phyloP scores from a whole-genome alignment of 805 yeast genomes.

The Candida morakotiae region DNA sequence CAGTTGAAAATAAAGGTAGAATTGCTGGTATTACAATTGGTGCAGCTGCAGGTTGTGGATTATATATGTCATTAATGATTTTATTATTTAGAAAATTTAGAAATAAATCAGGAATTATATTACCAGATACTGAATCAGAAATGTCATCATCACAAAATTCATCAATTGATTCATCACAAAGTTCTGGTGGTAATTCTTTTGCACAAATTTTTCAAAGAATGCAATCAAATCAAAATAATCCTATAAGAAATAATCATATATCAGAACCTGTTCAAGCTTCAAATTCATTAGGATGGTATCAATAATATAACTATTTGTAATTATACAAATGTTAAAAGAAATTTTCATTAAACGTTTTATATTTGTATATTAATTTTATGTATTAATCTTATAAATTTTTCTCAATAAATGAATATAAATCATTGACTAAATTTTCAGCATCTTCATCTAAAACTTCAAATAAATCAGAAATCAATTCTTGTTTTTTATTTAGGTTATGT shows the following conservation, averaged over 20 bases:
- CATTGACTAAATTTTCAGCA: conserved; percentile 37
- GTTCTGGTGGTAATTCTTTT: conserved; percentile 19
- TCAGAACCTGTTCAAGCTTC: conserved; percentile 68
- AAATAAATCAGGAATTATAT: conserved; percentile 33
- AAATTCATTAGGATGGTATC: conserved; percentile 68
- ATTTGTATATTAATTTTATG: background rate
- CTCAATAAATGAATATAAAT: conserved; percentile 27
- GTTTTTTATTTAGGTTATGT: conserved; percentile 26
- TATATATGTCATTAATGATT: conserved; percentile 59
- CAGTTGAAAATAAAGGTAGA: conserved; percentile 28
- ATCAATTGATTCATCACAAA: conserved; percentile 13
- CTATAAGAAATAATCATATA: conserved; percentile 32
- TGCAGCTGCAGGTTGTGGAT: conserved; percentile 69
- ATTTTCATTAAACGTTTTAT: background rate
- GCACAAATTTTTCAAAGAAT: conserved; percentile 26
- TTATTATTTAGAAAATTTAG: conserved; percentile 50
- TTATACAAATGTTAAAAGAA: background rate
- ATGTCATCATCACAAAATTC: conserved; percentile 23
- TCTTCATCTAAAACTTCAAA: conserved; percentile 51
- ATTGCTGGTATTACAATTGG: conserved; percentile 82
- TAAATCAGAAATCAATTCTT: conserved; percentile 40
- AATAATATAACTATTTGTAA: background rate
- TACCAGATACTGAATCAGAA: conserved; percentile 40
- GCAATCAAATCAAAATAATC: conserved; percentile 16
- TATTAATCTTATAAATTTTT: background rate